Evolutionary conservation across 192 early-diverging fungal species (phyloP), one percentile per base, ranked within the genome.

Genomic region (Rhizophagus clarus): DNA sequence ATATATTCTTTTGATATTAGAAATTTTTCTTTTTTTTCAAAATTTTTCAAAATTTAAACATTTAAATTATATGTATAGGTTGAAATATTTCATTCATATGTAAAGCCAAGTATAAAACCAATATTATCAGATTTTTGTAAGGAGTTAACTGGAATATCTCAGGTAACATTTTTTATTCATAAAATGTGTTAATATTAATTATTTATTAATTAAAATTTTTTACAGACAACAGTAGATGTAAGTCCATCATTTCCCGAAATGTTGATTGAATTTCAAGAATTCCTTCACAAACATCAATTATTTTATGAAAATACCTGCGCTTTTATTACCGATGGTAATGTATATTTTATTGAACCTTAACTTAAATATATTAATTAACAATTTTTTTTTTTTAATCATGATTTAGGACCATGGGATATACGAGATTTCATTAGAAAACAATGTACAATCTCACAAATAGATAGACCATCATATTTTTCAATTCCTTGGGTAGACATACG

Each of bases 381-480:
- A n/a, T n/a, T n/a, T n/a, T n/a, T n/a, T n/a, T n/a, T n/a, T n/a
- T n/a, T n/a, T n/a, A 51, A 56, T 71, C 24, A 20, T 68, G 61
- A 34, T 74, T n/a, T 88, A 83, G 94, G 94, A 3, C 93, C 94
- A 0, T 96, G 92, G 87, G 95, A 96, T 79, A 89, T 96, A 61
- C 88, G 92, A 10, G 92, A 95, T 68, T 96, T 96, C 83, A 86
- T 96, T n/a, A 81, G 84, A 26, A 94, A 95, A 79, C 93, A 96
- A 83, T 94, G 92, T 74, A 61, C 72, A 0, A 81, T 87, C 42
- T 89, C 88, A 6, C 24, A 82, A n/a, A 86, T 92, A 28, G 29
- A 77, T 31, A 81, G 88, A 29, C 95, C 95, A 2, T 45, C 74
- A 0, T 96, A 93, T 82, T 90, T 96, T 71, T 71, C 80, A 22